phyloP scores from a whole-genome alignment of 768 basidiomycete species.

The Rhodotorula paludigena region DNA sequence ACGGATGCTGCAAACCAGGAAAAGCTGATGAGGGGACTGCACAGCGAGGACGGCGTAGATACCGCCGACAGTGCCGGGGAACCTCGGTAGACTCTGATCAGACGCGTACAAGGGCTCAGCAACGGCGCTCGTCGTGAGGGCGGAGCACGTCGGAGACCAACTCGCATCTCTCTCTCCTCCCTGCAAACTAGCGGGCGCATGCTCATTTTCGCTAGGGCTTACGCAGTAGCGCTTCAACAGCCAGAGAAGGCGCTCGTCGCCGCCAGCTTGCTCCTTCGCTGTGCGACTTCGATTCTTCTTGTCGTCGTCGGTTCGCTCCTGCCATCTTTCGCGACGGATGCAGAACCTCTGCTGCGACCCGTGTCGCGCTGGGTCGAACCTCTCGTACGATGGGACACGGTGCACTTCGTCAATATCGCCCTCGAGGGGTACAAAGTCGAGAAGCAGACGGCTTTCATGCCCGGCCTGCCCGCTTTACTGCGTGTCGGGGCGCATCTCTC shows the following conservation, averaged over 20 bases:
- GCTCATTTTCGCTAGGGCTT: too few relatives aligned
- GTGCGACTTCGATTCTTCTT: constrained; percentile 1
- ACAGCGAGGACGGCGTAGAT: too few relatives aligned
- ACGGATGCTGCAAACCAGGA: too few relatives aligned
- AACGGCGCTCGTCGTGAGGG: too few relatives aligned
- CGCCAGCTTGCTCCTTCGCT: not conserved
- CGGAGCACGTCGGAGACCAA: too few relatives aligned
- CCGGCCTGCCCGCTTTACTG: constrained; percentile 58
- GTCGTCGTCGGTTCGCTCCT: not conserved
- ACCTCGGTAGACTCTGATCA: too few relatives aligned
- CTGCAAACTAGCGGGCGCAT: too few relatives aligned
- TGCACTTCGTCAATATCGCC: constrained; percentile 74
- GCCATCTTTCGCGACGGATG: constrained; percentile 19
- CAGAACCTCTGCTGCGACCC: not conserved
- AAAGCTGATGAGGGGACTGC: too few relatives aligned
- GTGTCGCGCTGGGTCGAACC: not conserved
- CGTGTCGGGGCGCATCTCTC: constrained; percentile 41
- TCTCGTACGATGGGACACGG: constrained; percentile 74
- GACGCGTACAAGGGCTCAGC: too few relatives aligned
- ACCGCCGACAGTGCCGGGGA: too few relatives aligned
- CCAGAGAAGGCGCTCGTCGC: not conserved
- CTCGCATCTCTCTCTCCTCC: too few relatives aligned
- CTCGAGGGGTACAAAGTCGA: constrained; percentile 60
- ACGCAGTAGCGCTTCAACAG: too few relatives aligned
- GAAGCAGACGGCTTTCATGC: constrained; percentile 82